Base-by-base conservation (phyloP, 2,329 filamentous ascomycete genomes). In the Xylaria sp. region DNA sequence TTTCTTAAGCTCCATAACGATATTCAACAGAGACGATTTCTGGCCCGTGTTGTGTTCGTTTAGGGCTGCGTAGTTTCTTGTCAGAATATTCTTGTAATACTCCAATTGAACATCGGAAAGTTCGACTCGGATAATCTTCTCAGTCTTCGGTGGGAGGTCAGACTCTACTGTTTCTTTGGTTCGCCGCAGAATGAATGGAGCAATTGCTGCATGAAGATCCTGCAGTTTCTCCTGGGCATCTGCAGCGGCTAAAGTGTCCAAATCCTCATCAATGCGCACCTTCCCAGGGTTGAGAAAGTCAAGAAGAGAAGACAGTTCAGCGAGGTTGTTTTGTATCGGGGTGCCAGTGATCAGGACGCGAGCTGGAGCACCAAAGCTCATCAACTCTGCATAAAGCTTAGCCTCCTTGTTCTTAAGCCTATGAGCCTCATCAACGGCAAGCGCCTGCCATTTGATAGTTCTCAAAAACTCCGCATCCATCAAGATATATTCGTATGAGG, bases 1-100 rank as follows among this genome's bases (percentile, higher is more conserved):
- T 81, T 99, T 99, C 84, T 99, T 99, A 76, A 99, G 82, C 80
- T 99, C 96, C 96, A 99, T 99, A 89, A 99, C 98, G 79, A 99
- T 96, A 81, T 99, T 99, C 71, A 99, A 84, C 16, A 99, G 83
- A 0, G 95, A 98, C 73, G 97, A 95, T 81, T 97, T 98, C 79
- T 97, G 93, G 5, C 95, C 96, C 69, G 90, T 93, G 53, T 91
- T 91, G 54, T 94, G 95, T 77, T 97, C 93, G 75, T 97, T 97
- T 37, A 99, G 86, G 2, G 95, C 96, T 35, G 94, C 90, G 76
- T 99, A 99, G 78, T 99, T 99, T 76, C 95, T 91, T 0, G 96
- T 98, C 27, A 99, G 85, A 68, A 99, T 98, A 77, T 98, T 98
- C 82, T 98, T 98, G 85, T 99, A 99, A 80, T 98, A 98, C 72